Base-by-base conservation (phyloP, 441 rosid species). In the Dalechampia spathulata region DNA sequence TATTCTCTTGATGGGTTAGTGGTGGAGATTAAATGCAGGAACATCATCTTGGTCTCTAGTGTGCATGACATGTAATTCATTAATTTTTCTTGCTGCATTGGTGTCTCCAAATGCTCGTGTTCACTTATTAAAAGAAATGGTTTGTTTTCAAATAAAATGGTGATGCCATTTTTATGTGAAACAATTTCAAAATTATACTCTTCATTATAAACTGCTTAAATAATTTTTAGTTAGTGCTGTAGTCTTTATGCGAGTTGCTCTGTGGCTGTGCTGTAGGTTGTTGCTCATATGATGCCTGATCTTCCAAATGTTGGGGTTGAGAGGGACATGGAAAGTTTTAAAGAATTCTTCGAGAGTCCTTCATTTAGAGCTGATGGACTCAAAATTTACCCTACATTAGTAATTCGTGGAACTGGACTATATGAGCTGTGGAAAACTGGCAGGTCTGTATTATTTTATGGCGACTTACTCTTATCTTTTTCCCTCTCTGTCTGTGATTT, bases 231-330 rank as follows among this genome's bases (percentile, higher is more conserved):
- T 23, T 36, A 21, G 55, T 23, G 25, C 66, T 49, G 16, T 48
- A 34, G 51, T 40, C 16, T 1, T 50, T 58, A 62, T n/a, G n/a
- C n/a, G n/a, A n/a, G n/a, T n/a, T 9, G 11, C 30, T 55, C 55
- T 56, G 53, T 36, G 60, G 55, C 51, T 64, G 56, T 44, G 26
- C 44, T 77, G 34, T 71, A 93, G 99, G 95, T 93, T 70, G 99
- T 93, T 75, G 97, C 99, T 56, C 99, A 93, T 68, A 93, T 93
- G 99, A 93, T 90, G 97, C 97, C 97, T 16, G 97, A 93, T 76
- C 99, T 93, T 63, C 97, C 99, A 17, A 93, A 90, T 77, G 99
- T 93, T 72, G 97, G 97, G 41, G 88, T 90, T 61, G 96, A 93
- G 84, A 85, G 96, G 72, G 99, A 93, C 76, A 58, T 93, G 79